These are phyloP conservation scores for Rhytidhysteron rufulum DNA, from an alignment of 2,329 filamentous ascomycete genomes.

Conservation along the genomic window DNA sequence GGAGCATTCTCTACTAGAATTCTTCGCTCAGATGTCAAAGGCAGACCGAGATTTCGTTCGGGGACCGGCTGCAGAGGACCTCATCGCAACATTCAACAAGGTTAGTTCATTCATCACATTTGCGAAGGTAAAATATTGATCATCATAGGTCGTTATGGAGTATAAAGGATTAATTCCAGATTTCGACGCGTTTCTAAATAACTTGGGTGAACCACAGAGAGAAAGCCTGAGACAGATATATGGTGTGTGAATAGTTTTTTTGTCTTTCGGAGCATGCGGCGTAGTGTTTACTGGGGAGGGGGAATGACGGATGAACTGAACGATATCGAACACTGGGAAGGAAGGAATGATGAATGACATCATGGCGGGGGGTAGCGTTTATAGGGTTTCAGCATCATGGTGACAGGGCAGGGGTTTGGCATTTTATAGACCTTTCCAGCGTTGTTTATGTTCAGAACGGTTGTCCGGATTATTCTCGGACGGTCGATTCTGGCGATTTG, in stretches of 20 bases:
- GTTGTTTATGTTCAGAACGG: background rate
- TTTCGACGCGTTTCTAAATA: slow-evolving; percentile 49
- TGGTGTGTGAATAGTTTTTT: slow-evolving; percentile 23
- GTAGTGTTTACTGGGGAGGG: slow-evolving; percentile 16
- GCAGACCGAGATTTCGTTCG: slow-evolving; percentile 57
- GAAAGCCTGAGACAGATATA: slow-evolving; percentile 45
- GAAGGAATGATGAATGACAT: background rate
- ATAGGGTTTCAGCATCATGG: background rate
- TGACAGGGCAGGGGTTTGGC: slow-evolving; percentile 3
- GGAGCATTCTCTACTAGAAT: slow-evolving; percentile 77
- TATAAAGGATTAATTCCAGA: slow-evolving; percentile 55
- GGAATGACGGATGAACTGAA: slow-evolving; percentile 16
- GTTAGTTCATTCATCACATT: slow-evolving; percentile 46
- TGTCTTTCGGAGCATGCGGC: slow-evolving; percentile 18
- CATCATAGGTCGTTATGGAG: slow-evolving; percentile 44
- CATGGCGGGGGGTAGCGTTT: slow-evolving; percentile 3
- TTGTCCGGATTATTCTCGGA: background rate
- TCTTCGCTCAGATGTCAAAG: slow-evolving; percentile 78
- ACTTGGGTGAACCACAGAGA: slow-evolving; percentile 41
- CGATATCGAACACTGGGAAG: slow-evolving; percentile 8
- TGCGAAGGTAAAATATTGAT: slow-evolving; percentile 12
- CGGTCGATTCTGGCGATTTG: background rate
- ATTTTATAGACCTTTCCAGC: slow-evolving; percentile 6
- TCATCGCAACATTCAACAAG: slow-evolving; percentile 70
- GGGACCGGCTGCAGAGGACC: slow-evolving; percentile 55